Percentiles rank a stretch among this genome's conserved stretches.
Conservation (phyloP, 2,329 filamentous ascomycete genomes). For the Triangularia setosa region DNA sequence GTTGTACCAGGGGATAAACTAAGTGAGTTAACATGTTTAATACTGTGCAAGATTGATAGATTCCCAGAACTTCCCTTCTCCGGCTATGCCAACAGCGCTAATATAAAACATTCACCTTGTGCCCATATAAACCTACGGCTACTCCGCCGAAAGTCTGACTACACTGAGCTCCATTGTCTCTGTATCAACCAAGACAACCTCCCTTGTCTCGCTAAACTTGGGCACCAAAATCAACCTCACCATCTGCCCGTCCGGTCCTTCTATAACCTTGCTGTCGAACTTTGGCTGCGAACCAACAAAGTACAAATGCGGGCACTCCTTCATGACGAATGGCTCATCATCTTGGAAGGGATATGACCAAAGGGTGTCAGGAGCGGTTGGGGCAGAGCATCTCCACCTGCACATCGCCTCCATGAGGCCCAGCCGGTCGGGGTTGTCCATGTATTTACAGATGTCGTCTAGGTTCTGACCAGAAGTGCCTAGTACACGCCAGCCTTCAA, state of each 20-base stretch:
- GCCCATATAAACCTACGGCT: no score
- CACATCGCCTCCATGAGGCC: constrained; percentile 94
- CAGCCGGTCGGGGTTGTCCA: constrained; percentile 71
- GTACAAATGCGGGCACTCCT: constrained; percentile 82
- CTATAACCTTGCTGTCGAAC: constrained; percentile 69
- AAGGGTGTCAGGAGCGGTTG: constrained; percentile 91
- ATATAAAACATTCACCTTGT: not conserved
- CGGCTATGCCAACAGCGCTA: not conserved
- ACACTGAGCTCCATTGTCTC: constrained; percentile 78
- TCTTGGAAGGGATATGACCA: constrained; percentile 97
- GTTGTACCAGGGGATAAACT: not conserved
- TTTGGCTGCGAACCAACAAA: constrained; percentile 81
- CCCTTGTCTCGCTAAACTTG: constrained; percentile 70
- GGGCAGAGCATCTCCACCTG: constrained; percentile 84
- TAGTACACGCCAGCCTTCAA: constrained; percentile 85
- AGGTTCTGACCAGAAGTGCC: constrained; percentile 90
- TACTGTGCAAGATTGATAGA: not conserved
- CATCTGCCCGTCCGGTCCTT: constrained; percentile 62
- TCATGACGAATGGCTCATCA: constrained; percentile 84
- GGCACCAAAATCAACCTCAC: constrained; percentile 82
- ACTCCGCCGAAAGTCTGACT: constrained; percentile 41
- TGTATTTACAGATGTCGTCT: constrained; percentile 89
- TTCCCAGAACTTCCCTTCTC: not conserved
- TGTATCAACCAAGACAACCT: constrained; percentile 78
- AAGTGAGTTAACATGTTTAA: not conserved